A percentile compares a stretch with the other conserved stretches of the same genome.
Conservation (phyloP, 352 stramenopile genomes). For the Pythium periplocum region DNA sequence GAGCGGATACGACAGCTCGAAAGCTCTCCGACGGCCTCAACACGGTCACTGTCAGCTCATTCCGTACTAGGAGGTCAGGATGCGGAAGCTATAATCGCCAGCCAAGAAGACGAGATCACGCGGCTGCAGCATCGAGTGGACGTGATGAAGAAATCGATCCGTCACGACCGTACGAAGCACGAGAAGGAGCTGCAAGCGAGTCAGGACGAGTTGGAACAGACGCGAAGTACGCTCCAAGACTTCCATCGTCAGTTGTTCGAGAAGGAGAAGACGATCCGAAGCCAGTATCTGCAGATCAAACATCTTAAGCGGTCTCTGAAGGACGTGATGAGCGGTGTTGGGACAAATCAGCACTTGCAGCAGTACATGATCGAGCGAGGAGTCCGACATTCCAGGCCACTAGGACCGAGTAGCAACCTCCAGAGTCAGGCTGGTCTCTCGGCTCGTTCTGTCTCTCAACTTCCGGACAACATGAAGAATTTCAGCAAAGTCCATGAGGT, state of each 20-base stretch:
- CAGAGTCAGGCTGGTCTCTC: no score
- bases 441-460: no score
- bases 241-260: constrained; percentile 44
- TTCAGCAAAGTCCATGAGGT: constrained; percentile 2
- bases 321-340: constrained; percentile 38
- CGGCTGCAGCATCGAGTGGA: constrained; percentile 52
- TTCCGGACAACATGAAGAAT: no score
- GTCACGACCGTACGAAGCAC: constrained; percentile 43
- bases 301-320: constrained; percentile 63
- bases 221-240: constrained; percentile 33
- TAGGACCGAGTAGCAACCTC: neutral
- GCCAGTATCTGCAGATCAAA: constrained; percentile 69
- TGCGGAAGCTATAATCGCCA: constrained; percentile 40
- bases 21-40: neutral
- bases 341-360: constrained; percentile 56
- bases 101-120: constrained; percentile 61
- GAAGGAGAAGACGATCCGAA: constrained; percentile 57
- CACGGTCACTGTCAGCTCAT: constrained; percentile 1
- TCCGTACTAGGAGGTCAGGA: constrained; percentile 18
- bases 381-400: constrained; percentile 21
- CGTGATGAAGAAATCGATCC: constrained; percentile 56
- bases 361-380: constrained; percentile 29
- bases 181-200: constrained; percentile 34
- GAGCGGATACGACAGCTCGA: constrained; percentile 46
- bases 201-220: constrained; percentile 42